Percentiles rank a stretch among this genome's conserved stretches.
phyloP scores from a whole-genome alignment of 768 basidiomycete species.

The Lentinula aciculospora region DNA sequence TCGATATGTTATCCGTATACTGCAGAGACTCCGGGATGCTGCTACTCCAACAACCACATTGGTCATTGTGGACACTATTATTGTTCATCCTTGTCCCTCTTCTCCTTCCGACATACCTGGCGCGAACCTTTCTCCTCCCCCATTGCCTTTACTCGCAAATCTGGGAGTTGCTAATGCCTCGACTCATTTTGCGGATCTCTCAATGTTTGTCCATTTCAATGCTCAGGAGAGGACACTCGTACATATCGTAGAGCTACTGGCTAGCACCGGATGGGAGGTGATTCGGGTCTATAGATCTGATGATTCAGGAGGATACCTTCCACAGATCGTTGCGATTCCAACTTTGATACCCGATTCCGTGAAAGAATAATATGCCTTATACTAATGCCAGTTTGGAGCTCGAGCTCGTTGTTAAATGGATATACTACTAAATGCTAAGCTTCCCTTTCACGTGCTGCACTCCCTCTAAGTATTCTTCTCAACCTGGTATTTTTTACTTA shows the following conservation, averaged over 20 bases:
- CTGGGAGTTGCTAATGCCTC: slow-evolving; percentile 12
- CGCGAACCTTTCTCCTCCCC: slow-evolving; percentile 9
- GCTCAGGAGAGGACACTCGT: slow-evolving; percentile 3
- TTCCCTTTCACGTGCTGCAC: too few species aligned
- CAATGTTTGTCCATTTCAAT: slow-evolving; percentile 10
- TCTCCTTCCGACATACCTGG: neutral
- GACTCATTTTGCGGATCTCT: slow-evolving; percentile 7
- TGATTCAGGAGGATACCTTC: neutral
- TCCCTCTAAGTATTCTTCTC: too few species aligned
- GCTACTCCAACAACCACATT: slow-evolving; percentile 20
- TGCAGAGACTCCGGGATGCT: slow-evolving; percentile 20
- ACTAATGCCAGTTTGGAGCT: neutral
- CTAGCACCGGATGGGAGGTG: slow-evolving; percentile 1
- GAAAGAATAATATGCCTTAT: neutral
- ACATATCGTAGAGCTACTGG: neutral
- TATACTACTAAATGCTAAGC: neutral
- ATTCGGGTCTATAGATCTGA: neutral
- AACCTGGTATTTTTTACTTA: too few species aligned
- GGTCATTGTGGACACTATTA: slow-evolving; percentile 17
- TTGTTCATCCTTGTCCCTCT: slow-evolving; percentile 9
- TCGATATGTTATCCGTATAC: slow-evolving; percentile 14
- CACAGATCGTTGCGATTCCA: neutral
- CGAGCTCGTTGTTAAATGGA: too few species aligned
- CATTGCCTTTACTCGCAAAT: slow-evolving; percentile 17
- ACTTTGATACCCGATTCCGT: neutral